These are phyloP conservation scores for Strobilomyces dryophilus DNA, from an alignment of 768 basidiomycete species.

Conservation along the genomic window DNA sequence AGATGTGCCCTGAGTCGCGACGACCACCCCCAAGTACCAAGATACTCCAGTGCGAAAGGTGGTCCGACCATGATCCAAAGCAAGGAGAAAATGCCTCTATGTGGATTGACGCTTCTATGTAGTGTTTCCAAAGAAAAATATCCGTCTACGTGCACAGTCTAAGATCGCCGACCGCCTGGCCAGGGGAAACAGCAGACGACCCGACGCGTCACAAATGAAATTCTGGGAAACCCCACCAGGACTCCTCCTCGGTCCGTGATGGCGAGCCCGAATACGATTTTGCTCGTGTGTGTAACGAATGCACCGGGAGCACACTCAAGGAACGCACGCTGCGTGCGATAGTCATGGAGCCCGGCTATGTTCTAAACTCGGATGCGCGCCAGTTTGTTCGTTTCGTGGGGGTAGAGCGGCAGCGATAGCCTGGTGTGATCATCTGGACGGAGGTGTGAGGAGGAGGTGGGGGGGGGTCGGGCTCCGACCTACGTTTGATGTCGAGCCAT, in stretches of 20 bases:
- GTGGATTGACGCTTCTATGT: too few relatives aligned
- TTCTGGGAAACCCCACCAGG: neutral
- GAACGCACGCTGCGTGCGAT: conserved; percentile 26
- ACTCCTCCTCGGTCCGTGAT: neutral
- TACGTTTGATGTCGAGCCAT: neutral
- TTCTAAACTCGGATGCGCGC: conserved; percentile 13
- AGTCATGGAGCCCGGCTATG: conserved; percentile 27
- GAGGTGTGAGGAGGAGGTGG: neutral
- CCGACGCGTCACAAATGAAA: neutral
- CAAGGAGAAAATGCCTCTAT: too few relatives aligned
- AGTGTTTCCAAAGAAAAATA: too few relatives aligned
- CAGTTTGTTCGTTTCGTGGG: neutral
- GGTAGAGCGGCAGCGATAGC: conserved; percentile 18
- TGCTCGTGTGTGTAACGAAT: conserved; percentile 11
- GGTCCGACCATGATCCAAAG: too few relatives aligned
- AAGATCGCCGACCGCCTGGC: neutral
- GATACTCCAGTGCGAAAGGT: too few relatives aligned
- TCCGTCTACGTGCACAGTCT: neutral
- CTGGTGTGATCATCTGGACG: neutral
- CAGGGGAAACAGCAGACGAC: neutral
- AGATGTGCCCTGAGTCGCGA: too few relatives aligned
- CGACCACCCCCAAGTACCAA: too few relatives aligned
- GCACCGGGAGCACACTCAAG: conserved; percentile 19
- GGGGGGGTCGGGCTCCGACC: neutral
- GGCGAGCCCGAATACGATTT: conserved; percentile 16